Conservation (phyloP, 2,329 filamentous ascomycete species). For the Colletotrichum cereale region DNA sequence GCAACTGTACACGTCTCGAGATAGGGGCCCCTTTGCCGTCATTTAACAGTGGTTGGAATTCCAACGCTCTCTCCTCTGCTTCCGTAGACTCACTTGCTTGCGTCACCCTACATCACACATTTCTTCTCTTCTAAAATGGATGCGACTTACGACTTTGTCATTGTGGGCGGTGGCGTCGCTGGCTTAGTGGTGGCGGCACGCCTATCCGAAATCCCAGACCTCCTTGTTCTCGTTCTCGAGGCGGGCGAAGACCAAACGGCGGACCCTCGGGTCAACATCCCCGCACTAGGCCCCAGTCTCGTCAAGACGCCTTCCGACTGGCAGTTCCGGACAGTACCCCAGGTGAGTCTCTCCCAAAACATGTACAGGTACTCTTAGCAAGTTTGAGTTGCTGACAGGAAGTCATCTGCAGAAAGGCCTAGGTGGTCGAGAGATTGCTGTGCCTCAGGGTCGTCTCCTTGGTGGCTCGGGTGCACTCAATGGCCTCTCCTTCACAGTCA, state of each 20-base stretch:
- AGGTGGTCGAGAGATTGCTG: constrained; percentile 40
- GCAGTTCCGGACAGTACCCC: constrained; percentile 45
- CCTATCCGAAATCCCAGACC: constrained; percentile 40
- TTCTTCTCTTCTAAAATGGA: constrained; percentile 33
- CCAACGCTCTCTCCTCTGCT: not conserved
- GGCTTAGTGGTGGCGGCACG: constrained; percentile 38
- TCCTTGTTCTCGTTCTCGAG: constrained; percentile 47
- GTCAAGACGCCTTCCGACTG: constrained; percentile 45
- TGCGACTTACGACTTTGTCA: constrained; percentile 41
- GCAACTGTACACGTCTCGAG: constrained; percentile 12
- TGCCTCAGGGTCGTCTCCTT: constrained; percentile 43
- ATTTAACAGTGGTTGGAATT: constrained; percentile 33
- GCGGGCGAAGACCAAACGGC: constrained; percentile 45
- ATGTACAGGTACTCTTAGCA: not conserved
- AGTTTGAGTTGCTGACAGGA: constrained; percentile 2
- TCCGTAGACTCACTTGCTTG: constrained; percentile 5
- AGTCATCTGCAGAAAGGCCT: constrained; percentile 29
- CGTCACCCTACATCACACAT: constrained; percentile 7
- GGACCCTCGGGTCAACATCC: constrained; percentile 45
- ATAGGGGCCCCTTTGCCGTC: constrained; percentile 4
- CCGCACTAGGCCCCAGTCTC: constrained; percentile 45
- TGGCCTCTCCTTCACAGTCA: constrained; percentile 43
- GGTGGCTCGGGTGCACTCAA: constrained; percentile 50
- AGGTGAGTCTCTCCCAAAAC: constrained; percentile 31
- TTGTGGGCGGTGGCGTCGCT: constrained; percentile 40